Conservation (phyloP, 2,329 filamentous ascomycete species). For the Massarina eburnea region DNA sequence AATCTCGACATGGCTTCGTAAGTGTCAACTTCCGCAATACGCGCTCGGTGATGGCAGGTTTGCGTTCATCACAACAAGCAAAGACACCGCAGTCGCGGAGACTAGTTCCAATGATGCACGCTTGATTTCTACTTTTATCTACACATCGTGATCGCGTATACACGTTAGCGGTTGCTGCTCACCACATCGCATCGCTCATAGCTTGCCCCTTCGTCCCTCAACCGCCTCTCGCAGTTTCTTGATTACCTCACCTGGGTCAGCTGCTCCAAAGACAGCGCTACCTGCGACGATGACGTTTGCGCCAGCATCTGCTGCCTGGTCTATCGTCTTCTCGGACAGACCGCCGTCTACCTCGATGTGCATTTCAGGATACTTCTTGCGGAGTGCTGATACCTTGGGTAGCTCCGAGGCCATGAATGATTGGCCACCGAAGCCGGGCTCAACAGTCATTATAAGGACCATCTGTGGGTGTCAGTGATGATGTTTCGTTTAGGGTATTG, state of each 20-base stretch:
- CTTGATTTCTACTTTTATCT: constrained; percentile 4
- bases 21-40: neutral
- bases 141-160: constrained; percentile 1
- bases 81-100: neutral
- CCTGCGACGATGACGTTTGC: constrained; percentile 98
- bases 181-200: constrained; percentile 36
- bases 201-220: constrained; percentile 57
- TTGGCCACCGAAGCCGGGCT: constrained; percentile 96
- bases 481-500: constrained; percentile 7
- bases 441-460: constrained; percentile 97
- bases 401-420: constrained; percentile 98
- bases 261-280: constrained; percentile 90
- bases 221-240: constrained; percentile 77
- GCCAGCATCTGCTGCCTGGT: constrained; percentile 89
- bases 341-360: constrained; percentile 98
- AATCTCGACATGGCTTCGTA: neutral
- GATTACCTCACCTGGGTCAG: constrained; percentile 87
- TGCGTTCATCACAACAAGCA: neutral
- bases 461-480: constrained; percentile 61
- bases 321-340: constrained; percentile 83
- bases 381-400: constrained; percentile 85
- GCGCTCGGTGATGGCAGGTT: neutral
- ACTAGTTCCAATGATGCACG: neutral
- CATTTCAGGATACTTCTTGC: constrained; percentile 81
- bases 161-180: neutral